Base-by-base conservation (phyloP, 805 yeast genomes). In the Clavispora santaluciae region DNA sequence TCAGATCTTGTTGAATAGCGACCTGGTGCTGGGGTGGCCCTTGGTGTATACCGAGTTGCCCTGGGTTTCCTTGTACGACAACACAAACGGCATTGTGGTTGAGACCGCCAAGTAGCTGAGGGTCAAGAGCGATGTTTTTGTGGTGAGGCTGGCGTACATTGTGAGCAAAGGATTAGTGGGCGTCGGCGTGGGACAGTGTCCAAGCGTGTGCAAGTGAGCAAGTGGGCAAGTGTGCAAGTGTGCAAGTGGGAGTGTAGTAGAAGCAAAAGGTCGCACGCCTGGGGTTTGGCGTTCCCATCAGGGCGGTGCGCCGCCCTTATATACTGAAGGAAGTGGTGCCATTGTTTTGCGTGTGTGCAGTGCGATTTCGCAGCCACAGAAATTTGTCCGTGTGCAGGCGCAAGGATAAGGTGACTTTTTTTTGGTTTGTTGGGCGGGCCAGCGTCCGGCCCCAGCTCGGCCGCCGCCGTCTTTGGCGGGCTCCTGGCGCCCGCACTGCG, bases 91-190 rank as follows among this genome's bases (percentile, higher is more conserved):
- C 29, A 61, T 42, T 16, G 71, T 64, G 25, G 70, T 56, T 10
- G 72, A 63, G 10, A 65, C 41, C 5, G 70, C 63, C 48, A 69
- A 60, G 55, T 69, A 69, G 31, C 64, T 60, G 39, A 69, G 55
- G 30, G 66, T 51, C 39, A 68, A 53, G 16, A 59, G 51, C 31
- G 68, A 55, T 10, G 63, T 54, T 44, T 54, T 60, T 39, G 57
- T 50, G 29, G 50, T 52, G 40, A 53, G 39, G 10, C 59, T 29
- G 40, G 50, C 35, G 48, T 55, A 46, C 62, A 59, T 57, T n/a
- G 25, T 17, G 21, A 17, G 35, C 24, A 22, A 11, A n/a, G 36
- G 10, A 17, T 10, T 12, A 4, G 18, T n/a, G 3, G 22, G 35
- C 4, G 35, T 6, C 11, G 10, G 25, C 30, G 16, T n/a, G n/a